These are phyloP conservation scores for Gonium pectorale DNA, from an alignment of 139 green algal species.

Conservation along the genomic window DNA sequence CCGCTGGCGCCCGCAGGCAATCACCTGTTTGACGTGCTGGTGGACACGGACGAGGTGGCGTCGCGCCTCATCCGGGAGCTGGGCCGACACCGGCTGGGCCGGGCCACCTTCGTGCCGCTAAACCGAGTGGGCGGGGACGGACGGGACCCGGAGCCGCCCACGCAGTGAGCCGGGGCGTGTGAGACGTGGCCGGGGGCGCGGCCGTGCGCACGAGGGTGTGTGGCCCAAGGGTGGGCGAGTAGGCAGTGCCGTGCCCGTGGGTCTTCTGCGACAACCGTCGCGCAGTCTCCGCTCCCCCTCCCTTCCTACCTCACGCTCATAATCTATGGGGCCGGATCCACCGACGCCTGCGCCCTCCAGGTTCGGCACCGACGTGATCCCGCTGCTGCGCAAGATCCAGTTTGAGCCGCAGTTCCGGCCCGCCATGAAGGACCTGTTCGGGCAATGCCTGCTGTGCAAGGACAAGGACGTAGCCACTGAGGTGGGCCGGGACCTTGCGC, in stretches of 20 bases:
- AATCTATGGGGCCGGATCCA: too few relatives aligned
- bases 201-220: too few relatives aligned
- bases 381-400: constrained; percentile 83
- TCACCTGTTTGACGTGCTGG: constrained; percentile 84
- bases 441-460: constrained; percentile 80
- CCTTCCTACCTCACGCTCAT: too few relatives aligned
- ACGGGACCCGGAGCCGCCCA: neutral
- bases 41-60: constrained; percentile 86
- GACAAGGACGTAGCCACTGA: constrained; percentile 71
- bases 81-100: constrained; percentile 74
- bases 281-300: too few relatives aligned
- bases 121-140: constrained; percentile 70
- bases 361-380: constrained; percentile 74
- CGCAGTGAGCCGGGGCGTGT: neutral
- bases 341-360: too few relatives aligned
- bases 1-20: constrained; percentile 47
- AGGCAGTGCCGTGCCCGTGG: too few relatives aligned
- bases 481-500: constrained; percentile 50
- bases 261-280: too few relatives aligned
- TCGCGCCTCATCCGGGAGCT: constrained; percentile 76
- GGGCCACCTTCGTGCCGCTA: constrained; percentile 96
- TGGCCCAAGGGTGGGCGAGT: too few relatives aligned
- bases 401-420: constrained; percentile 68
- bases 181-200: too few relatives aligned
- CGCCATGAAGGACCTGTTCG: constrained; percentile 84